These are phyloP conservation scores for Cenococcum geophilum DNA, from an alignment of 495 filamentous ascomycete genomes.

Conservation along the genomic window DNA sequence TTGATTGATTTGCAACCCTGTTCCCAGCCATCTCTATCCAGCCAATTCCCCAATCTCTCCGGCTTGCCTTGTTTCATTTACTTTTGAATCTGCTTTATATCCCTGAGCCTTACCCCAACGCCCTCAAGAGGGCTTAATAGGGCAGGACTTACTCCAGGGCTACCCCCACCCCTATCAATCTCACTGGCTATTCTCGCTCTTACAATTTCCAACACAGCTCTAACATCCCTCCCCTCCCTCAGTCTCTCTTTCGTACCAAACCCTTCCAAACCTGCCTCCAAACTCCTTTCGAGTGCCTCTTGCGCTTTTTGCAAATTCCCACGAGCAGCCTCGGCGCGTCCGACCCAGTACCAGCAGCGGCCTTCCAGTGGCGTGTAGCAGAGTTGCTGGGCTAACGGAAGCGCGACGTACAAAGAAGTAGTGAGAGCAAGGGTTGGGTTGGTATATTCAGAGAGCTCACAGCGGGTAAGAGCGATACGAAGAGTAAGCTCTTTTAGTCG, in stretches of 20 bases:
- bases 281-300: not conserved
- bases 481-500: not conserved
- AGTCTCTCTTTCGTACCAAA: not conserved
- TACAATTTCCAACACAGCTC: not conserved
- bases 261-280: not conserved
- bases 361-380: not conserved
- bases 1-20: too few relatives aligned
- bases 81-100: too few relatives aligned
- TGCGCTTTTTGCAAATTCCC: not conserved
- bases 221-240: not conserved
- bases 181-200: not conserved
- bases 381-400: not conserved
- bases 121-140: too few relatives aligned
- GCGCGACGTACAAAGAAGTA: not conserved
- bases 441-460: not conserved
- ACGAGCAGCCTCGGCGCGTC: not conserved
- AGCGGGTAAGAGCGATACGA: not conserved
- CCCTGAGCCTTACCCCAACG: too few relatives aligned
- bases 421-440: not conserved
- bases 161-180: too few relatives aligned
- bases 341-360: not conserved
- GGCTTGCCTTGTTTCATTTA: too few relatives aligned
- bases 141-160: too few relatives aligned
- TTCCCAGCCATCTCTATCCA: too few relatives aligned
- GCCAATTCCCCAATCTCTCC: too few relatives aligned